These are phyloP conservation scores for Solanum chacoense DNA, from an alignment of 305 asterid genomes.

Conservation along the genomic window DNA sequence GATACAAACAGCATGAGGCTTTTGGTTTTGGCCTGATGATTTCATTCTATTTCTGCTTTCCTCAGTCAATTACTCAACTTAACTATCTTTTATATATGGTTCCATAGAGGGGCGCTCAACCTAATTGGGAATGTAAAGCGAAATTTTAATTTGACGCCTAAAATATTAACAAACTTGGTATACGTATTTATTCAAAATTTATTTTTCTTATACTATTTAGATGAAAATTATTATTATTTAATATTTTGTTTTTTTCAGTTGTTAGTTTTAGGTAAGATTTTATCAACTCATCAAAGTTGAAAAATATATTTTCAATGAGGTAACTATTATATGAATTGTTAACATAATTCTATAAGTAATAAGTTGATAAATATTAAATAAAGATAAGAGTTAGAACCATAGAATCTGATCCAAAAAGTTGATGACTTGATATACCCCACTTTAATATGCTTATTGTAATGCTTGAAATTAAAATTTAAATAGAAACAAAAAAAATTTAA, in stretches of 20 bases:
- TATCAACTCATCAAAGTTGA: background rate
- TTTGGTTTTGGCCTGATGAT: background rate
- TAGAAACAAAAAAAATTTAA: background rate
- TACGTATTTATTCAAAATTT: no score
- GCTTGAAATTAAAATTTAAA: background rate
- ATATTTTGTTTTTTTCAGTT: no score
- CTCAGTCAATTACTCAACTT: background rate
- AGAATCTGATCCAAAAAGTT: background rate
- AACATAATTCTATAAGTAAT: no score
- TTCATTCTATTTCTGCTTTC: background rate
- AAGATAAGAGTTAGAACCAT: no score
- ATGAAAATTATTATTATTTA: background rate
- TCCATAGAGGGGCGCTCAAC: background rate
- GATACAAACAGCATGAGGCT: background rate
- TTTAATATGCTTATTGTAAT: background rate
- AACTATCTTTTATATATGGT: background rate
- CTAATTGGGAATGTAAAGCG: no score
- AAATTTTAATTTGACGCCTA: background rate
- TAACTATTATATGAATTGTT: no score
- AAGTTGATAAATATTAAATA: no score
- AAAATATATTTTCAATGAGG: background rate
- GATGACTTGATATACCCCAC: background rate
- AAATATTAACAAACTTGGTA: no score
- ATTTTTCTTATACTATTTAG: background rate
- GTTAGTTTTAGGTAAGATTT: background rate